phyloP scores from a whole-genome alignment of 352 stramenopile genomes.

The Phytopythium montanum region DNA sequence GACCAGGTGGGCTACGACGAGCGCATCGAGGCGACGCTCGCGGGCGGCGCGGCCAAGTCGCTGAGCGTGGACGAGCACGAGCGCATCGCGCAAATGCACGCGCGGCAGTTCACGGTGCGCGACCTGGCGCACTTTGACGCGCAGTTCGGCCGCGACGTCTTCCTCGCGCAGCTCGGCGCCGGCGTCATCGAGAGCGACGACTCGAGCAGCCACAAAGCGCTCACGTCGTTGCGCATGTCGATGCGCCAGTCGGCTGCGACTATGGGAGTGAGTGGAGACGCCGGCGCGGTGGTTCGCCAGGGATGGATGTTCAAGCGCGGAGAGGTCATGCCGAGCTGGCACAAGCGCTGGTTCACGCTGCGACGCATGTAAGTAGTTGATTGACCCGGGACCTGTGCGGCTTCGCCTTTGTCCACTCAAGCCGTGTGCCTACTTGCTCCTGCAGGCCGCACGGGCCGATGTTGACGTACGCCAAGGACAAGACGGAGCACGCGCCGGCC shows the following conservation, averaged over 20 bases:
- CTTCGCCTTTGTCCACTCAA: not conserved
- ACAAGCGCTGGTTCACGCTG: slow-evolving; percentile 80
- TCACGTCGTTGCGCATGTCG: slow-evolving; percentile 54
- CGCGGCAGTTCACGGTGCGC: slow-evolving; percentile 53
- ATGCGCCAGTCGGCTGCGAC: slow-evolving; percentile 26
- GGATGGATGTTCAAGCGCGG: slow-evolving; percentile 80
- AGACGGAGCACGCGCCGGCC: slow-evolving; percentile 31
- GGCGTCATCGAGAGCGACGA: slow-evolving; percentile 64
- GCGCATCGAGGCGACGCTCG: slow-evolving; percentile 58
- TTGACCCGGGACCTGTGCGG: not conserved
- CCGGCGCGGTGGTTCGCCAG: slow-evolving; percentile 41
- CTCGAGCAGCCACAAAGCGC: slow-evolving; percentile 63
- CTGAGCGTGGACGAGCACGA: slow-evolving; percentile 36
- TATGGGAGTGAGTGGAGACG: not conserved
- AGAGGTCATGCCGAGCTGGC: slow-evolving; percentile 72
- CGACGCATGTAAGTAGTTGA: slow-evolving; percentile 45
- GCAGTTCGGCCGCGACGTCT: slow-evolving; percentile 66
- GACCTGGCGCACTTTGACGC: slow-evolving; percentile 63
- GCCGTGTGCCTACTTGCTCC: not conserved
- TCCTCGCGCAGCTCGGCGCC: slow-evolving; percentile 59
- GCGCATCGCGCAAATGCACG: slow-evolving; percentile 19
- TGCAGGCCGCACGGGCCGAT: slow-evolving; percentile 60
- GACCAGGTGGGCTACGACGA: slow-evolving; percentile 56
- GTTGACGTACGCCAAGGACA: slow-evolving; percentile 77
- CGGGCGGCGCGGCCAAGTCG: slow-evolving; percentile 49